A percentile compares a stretch with the other conserved stretches of the same genome.
phyloP scores from a whole-genome alignment of 176 grass and related monocot species.

The Cenchrus purpureus region DNA sequence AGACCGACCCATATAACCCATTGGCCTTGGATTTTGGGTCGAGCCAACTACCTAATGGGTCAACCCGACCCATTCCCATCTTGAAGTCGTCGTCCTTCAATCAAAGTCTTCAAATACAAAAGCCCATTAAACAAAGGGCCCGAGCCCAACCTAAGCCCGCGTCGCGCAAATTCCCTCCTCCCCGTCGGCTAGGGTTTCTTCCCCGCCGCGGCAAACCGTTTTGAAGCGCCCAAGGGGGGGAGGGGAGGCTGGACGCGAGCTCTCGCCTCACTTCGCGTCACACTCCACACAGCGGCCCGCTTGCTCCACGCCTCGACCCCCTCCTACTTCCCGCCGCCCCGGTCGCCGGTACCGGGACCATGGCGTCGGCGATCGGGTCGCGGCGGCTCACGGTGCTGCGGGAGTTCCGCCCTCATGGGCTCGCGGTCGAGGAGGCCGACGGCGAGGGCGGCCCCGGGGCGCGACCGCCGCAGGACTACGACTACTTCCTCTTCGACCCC shows the following conservation, averaged over 20 bases:
- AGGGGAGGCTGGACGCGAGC: neutral
- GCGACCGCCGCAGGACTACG: conserved; percentile 56
- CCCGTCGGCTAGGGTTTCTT: conserved; percentile 35
- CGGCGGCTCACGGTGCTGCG: conserved; percentile 73
- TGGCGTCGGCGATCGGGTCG: conserved; percentile 51
- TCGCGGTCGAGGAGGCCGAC: conserved; percentile 68
- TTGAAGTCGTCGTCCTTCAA: neutral
- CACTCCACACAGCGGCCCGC: neutral
- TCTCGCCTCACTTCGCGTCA: neutral
- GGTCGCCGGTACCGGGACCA: neutral
- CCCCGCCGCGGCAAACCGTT: conserved; percentile 2
- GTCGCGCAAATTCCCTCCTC: neutral
- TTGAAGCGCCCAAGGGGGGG: neutral
- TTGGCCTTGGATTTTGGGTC: too few relatives aligned
- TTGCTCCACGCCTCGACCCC: neutral
- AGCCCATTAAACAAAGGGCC: conserved; percentile 5
- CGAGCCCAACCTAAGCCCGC: neutral
- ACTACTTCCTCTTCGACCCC: conserved; percentile 86
- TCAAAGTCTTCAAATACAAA: neutral
- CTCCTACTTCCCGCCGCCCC: neutral
- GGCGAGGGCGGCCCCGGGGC: conserved; percentile 49
- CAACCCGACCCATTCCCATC: too few relatives aligned
- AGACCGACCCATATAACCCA: too few relatives aligned
- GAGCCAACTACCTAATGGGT: too few relatives aligned
- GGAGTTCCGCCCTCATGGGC: conserved; percentile 85